These are phyloP conservation scores for Pisolithus tinctorius DNA, from an alignment of 768 basidiomycete species.

Conservation along the genomic window DNA sequence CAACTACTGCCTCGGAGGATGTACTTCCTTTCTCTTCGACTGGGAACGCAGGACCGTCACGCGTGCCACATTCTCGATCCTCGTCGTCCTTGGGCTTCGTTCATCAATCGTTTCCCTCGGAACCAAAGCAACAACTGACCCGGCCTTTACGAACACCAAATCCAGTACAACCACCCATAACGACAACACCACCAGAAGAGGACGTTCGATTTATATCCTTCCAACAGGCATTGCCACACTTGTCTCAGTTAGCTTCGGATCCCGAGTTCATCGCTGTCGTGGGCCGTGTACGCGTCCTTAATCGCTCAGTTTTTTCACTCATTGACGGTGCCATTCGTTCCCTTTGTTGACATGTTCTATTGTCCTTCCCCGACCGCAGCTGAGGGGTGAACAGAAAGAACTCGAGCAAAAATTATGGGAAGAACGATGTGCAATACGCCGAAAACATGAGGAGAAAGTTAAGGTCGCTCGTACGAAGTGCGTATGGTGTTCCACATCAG, in stretches of 20 bases:
- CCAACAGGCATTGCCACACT: constrained; percentile 60
- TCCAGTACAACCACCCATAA: constrained; percentile 6
- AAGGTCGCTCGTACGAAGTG: constrained; percentile 63
- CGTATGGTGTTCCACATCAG: constrained; percentile 13
- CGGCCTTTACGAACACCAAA: constrained; percentile 7
- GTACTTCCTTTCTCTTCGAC: constrained; percentile 2
- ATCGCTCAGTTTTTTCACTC: not conserved
- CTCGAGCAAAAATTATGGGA: constrained; percentile 65
- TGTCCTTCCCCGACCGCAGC: constrained; percentile 30
- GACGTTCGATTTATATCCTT: constrained; percentile 51
- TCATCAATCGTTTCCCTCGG: constrained; percentile 2
- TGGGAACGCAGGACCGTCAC: constrained; percentile 1
- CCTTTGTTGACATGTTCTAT: constrained; percentile 1
- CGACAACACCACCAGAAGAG: constrained; percentile 9
- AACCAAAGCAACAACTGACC: constrained; percentile 6
- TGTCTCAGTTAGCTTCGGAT: constrained; percentile 56
- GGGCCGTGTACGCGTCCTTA: constrained; percentile 39
- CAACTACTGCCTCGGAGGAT: not conserved
- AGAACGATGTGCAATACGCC: constrained; percentile 55
- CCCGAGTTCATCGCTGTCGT: constrained; percentile 43
- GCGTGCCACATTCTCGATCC: constrained; percentile 6
- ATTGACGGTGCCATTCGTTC: not conserved
- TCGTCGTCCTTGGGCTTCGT: too few species aligned
- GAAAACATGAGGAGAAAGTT: constrained; percentile 66
- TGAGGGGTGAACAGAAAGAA: constrained; percentile 64